Conservation (phyloP, 2,329 filamentous ascomycete species). For the Trichoderma oligosporum region DNA sequence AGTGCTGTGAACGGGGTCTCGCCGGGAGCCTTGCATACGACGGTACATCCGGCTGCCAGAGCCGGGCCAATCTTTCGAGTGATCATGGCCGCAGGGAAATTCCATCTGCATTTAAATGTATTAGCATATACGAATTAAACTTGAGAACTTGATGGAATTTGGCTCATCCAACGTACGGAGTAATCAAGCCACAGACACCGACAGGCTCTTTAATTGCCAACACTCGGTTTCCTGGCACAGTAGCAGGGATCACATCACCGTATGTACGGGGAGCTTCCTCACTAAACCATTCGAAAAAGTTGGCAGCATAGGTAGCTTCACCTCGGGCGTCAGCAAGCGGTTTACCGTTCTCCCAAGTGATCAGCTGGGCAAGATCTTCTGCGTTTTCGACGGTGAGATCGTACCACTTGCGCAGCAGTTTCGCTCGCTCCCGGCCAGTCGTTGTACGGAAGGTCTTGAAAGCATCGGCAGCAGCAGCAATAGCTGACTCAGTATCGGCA, state of each 20-base stretch:
- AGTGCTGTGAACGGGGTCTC: slow-evolving; percentile 92
- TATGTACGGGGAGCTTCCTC: slow-evolving; percentile 72
- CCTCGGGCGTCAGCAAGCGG: slow-evolving; percentile 70
- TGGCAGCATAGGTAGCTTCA: slow-evolving; percentile 68
- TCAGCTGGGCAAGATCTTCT: slow-evolving; percentile 76
- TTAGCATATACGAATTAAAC: neutral
- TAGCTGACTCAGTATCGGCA: slow-evolving; percentile 74
- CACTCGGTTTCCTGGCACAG: slow-evolving; percentile 48
- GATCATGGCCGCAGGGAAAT: slow-evolving; percentile 78
- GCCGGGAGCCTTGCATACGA: slow-evolving; percentile 84
- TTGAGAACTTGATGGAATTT: too few species aligned
- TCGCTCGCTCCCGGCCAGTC: slow-evolving; percentile 70
- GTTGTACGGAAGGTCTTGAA: slow-evolving; percentile 66
- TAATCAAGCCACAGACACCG: slow-evolving; percentile 50
- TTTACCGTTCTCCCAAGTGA: slow-evolving; percentile 90
- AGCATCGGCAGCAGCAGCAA: slow-evolving; percentile 75
- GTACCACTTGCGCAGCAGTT: slow-evolving; percentile 75
- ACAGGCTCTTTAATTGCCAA: slow-evolving; percentile 20
- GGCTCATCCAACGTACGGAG: slow-evolving; percentile 60
- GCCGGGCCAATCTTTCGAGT: slow-evolving; percentile 68
- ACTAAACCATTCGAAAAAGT: slow-evolving; percentile 77
- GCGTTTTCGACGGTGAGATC: slow-evolving; percentile 73
- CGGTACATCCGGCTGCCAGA: slow-evolving; percentile 90
- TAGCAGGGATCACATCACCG: slow-evolving; percentile 70
- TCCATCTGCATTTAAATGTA: slow-evolving; percentile 68